phyloP scores from a whole-genome alignment of 352 stramenopile genomes.

The Elongisporangium anandrum region DNA sequence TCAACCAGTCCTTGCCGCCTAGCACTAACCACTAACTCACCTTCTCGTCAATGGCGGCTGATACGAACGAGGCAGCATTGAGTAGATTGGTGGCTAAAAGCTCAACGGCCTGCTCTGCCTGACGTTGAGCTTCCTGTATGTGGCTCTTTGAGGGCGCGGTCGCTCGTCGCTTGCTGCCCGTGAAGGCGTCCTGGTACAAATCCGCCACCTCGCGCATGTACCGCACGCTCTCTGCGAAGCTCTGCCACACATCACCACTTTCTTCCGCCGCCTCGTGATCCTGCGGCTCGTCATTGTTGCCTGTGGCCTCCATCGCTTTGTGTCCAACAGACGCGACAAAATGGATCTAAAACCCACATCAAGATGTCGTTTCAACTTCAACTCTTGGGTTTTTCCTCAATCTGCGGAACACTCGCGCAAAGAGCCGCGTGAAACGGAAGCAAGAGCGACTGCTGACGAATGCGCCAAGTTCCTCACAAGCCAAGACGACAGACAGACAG shows the following conservation, averaged over 20 bases:
- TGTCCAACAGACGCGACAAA: neutral
- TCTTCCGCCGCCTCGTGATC: conserved; percentile 2
- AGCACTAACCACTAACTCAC: conserved; percentile 5
- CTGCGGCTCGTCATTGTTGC: conserved; percentile 1
- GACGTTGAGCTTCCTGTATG: conserved; percentile 35
- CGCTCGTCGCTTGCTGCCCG: conserved; percentile 8
- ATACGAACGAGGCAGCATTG: conserved; percentile 33
- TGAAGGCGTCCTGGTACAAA: conserved; percentile 50
- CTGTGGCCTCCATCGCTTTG: neutral
- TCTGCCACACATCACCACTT: conserved; percentile 29
- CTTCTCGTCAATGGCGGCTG: conserved; percentile 34
- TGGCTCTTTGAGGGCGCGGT: conserved; percentile 21
- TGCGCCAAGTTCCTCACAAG: neutral
- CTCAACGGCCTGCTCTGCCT: conserved; percentile 48
- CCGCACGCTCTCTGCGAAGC: conserved; percentile 48
- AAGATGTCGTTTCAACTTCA: neutral
- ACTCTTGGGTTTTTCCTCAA: neutral
- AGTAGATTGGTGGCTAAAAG: conserved; percentile 57
- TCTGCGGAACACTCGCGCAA: neutral
- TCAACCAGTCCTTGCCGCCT: neutral
- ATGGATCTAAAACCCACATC: neutral
- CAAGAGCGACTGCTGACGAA: neutral
- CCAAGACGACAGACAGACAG: neutral
- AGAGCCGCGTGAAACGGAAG: neutral
- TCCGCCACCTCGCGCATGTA: conserved; percentile 45